Conservation (phyloP, 208 protist genomes). For the Dictyostelium gargantuum region DNA sequence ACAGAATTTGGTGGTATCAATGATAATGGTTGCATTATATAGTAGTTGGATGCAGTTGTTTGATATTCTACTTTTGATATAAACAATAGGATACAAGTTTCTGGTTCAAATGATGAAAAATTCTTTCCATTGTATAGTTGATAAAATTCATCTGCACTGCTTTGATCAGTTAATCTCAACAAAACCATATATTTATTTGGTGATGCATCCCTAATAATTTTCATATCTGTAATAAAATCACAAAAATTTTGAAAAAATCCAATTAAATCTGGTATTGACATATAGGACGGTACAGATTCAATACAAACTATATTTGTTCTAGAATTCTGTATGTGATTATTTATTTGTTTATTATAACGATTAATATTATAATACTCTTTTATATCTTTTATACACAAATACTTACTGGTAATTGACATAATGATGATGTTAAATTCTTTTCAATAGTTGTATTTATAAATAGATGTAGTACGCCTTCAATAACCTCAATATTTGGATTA, state of each 20-base stretch:
- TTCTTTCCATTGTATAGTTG: conserved; percentile 77
- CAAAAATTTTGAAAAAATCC: background rate
- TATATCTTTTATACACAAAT: background rate
- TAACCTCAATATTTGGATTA: conserved; percentile 49
- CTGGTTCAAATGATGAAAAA: conserved; percentile 81
- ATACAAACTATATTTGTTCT: conserved; percentile 58
- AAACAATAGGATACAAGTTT: conserved; percentile 60
- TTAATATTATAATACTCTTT: background rate
- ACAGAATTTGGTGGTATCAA: background rate
- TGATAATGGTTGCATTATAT: background rate
- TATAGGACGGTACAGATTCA: conserved; percentile 59
- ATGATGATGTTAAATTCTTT: conserved; percentile 1
- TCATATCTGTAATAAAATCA: conserved; percentile 31
- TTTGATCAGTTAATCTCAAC: conserved; percentile 73
- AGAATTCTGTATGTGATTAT: background rate
- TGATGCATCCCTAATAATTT: conserved; percentile 60
- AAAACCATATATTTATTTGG: conserved; percentile 81
- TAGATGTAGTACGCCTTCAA: conserved; percentile 32
- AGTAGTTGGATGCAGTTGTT: background rate
- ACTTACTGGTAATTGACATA: conserved; percentile 61
- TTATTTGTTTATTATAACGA: no score
- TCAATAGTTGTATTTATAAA: conserved; percentile 20
- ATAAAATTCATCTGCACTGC: conserved; percentile 79
- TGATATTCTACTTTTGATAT: conserved; percentile 52
- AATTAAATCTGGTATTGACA: conserved; percentile 64